These are phyloP conservation scores for Pseudisothecium myosuroides DNA, from an alignment of 225 moss, liverwort and hornwort species.

Conservation along the genomic window DNA sequence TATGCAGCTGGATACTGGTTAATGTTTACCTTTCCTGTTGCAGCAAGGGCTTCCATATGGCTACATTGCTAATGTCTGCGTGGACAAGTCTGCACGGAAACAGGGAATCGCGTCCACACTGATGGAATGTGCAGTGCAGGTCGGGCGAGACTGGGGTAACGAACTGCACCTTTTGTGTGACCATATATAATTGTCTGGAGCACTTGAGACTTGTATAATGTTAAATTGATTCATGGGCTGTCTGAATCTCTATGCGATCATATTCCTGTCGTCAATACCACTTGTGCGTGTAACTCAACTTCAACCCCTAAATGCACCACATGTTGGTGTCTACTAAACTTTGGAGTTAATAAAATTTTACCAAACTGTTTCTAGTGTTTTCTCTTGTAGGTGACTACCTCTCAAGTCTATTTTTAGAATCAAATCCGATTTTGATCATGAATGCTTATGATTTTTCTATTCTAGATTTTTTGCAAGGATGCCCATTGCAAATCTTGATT, in stretches of 20 bases:
- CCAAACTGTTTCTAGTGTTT: background rate
- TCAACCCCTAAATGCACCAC: background rate
- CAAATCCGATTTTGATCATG: background rate
- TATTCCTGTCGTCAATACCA: background rate
- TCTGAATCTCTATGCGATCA: background rate
- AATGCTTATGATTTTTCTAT: background rate
- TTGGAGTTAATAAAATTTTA: background rate
- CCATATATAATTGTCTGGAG: background rate
- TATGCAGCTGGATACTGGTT: background rate
- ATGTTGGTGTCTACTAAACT: background rate
- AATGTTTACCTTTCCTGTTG: background rate
- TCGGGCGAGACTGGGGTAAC: slow-evolving; percentile 65
- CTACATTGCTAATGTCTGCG: slow-evolving; percentile 88
- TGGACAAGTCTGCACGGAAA: slow-evolving; percentile 58
- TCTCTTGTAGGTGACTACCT: background rate
- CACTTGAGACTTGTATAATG: background rate
- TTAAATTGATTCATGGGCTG: background rate
- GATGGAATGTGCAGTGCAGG: slow-evolving; percentile 48
- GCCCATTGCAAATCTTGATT: background rate
- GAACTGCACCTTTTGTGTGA: background rate
- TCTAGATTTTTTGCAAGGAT: background rate
- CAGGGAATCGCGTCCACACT: slow-evolving; percentile 67
- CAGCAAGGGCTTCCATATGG: slow-evolving; percentile 68
- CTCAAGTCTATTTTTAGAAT: background rate
- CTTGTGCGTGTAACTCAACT: background rate